Percentiles rank a stretch among this genome's conserved stretches.
Evolutionary conservation across 768 basidiomycete species (phyloP).

Genomic region (Suillus paluster): DNA sequence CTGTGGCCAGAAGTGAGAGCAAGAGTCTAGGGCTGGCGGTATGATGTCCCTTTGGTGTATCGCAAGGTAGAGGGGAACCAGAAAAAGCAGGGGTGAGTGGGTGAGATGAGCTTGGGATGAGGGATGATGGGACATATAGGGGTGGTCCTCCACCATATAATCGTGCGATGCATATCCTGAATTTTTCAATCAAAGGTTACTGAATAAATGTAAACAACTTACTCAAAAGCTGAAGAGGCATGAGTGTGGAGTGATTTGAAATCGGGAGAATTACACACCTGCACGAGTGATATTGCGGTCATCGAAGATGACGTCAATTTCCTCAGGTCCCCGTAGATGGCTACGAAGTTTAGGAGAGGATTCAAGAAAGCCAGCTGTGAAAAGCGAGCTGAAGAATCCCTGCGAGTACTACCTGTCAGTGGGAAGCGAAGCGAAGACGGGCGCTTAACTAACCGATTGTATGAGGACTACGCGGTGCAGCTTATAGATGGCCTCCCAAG

Average conservation of each 20-base stretch:
- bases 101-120: constrained; percentile 65
- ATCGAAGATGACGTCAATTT: constrained; percentile 75
- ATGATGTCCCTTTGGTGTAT: constrained; percentile 60
- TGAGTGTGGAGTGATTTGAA: constrained; percentile 15
- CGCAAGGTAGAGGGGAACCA: constrained; percentile 22
- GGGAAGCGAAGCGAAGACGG: background rate
- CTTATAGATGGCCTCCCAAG: constrained; percentile 75
- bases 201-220: constrained; percentile 37
- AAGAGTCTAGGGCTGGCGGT: constrained; percentile 82
- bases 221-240: constrained; percentile 79
- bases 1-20: constrained; percentile 84
- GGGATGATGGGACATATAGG: constrained; percentile 64
- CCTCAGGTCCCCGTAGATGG: constrained; percentile 43
- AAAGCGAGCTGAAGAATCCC: constrained; percentile 90
- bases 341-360: constrained; percentile 39
- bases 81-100: constrained; percentile 77
- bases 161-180: constrained; percentile 81
- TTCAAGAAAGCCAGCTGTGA: constrained; percentile 80
- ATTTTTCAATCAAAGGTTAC: constrained; percentile 16
- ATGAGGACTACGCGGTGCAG: constrained; percentile 88
- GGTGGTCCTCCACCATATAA: constrained; percentile 87
- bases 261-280: constrained; percentile 49
- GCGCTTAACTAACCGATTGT: constrained; percentile 60
- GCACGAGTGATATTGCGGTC: constrained; percentile 89
- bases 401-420: constrained; percentile 33